Evolutionary conservation across 306 rosid species (phyloP), one percentile per base, ranked within the genome.

Genomic region (Acacia confusa): DNA sequence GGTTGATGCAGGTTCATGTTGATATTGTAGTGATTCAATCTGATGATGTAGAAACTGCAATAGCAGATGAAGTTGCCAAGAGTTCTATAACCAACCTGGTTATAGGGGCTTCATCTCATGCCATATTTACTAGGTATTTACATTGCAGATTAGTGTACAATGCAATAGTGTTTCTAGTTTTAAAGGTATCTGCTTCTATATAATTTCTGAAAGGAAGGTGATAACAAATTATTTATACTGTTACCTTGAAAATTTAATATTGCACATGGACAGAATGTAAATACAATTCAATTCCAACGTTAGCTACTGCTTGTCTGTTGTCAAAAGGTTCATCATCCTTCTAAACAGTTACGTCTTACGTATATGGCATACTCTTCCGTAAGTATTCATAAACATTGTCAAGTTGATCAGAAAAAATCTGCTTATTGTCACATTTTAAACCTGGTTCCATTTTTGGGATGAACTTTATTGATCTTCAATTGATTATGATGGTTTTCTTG

Each of bases 111-210:
- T 88, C 99, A 67, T 89, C 97, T 43, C 85, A 86, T 30, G 81
- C 92, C 84, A 34, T 96, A 78, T 96, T 96, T 82, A 74, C 81
- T 82, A 90, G 99, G 99, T 95, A 84, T 80, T 81, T 80, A n/a
- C 69, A 69, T 78, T 28, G 38, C 70, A 71, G 61, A 25, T 44
- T 71, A 68, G 25, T 77, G 30, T 69, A 34, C 63, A 34, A 38
- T 74, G 65, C 78, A 36, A 77, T 30, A 48, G 25, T 34, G 19
- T 17, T 57, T 72, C 43, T 81, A 61, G 72, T 66, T 57, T 36
- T 17, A 71, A 41, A 32, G 55, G 34, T 20, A 25, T 13, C 17
- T 60, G 19, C 36, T 27, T 60, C 34, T 60, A 27, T 25, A 10
- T 10, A 11, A 24, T 30, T 58, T 58, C 27, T 58, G 65, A 58